These are phyloP conservation scores for Plasmodium adleri DNA, from an alignment of 169 alveolate species.

Conservation along the genomic window DNA sequence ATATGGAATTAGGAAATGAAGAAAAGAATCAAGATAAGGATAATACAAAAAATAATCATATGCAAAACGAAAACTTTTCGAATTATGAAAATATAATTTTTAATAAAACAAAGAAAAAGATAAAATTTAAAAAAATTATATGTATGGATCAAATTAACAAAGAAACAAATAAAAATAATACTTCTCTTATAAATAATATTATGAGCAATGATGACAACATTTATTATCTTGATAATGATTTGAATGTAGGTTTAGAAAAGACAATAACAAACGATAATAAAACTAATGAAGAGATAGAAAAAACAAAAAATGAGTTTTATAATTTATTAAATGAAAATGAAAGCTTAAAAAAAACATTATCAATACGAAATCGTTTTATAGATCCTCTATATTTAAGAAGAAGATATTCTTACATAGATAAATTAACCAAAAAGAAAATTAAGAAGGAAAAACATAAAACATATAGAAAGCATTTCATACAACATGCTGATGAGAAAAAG, in stretches of 20 bases:
- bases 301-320: constrained; percentile 29
- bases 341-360: constrained; percentile 39
- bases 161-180: not conserved
- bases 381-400: constrained; percentile 85
- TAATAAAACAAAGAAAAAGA: constrained; percentile 25
- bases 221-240: constrained; percentile 59
- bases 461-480: constrained; percentile 82
- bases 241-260: constrained; percentile 68
- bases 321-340: constrained; percentile 66
- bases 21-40: not conserved
- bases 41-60: constrained; percentile 7
- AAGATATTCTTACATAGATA: constrained; percentile 82
- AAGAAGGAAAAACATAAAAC: constrained; percentile 82
- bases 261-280: constrained; percentile 10
- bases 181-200: too few relatives aligned
- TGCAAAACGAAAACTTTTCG: not conserved
- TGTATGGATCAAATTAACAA: constrained; percentile 18
- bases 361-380: constrained; percentile 81
- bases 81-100: constrained; percentile 64
- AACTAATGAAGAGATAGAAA: constrained; percentile 57
- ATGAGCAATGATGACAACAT: constrained; percentile 13
- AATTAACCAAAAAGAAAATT: constrained; percentile 83
- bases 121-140: constrained; percentile 57
- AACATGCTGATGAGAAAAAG: constrained; percentile 84
- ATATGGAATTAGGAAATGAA: not conserved